Base-by-base conservation (phyloP, 768 basidiomycete genomes). In the Polyporus arcularius region DNA sequence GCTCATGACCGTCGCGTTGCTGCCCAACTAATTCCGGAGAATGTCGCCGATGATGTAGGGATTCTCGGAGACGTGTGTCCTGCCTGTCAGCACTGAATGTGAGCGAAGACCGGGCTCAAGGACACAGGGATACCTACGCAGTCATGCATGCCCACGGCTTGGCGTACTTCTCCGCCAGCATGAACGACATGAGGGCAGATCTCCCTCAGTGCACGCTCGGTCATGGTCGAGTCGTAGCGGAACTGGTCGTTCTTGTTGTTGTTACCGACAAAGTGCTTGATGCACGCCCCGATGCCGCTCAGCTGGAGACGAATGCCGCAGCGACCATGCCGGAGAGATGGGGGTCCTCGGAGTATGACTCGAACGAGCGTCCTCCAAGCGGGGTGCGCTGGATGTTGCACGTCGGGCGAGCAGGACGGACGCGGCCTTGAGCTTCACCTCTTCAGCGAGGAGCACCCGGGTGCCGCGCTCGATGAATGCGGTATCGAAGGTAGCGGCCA, bases 321-420 rank as follows among this genome's bases (percentile, higher is more conserved):
- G 89, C 83, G n/a, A 90, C 80, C 63, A 82, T 76, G 8, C 91
- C 92, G 7, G 88, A 89, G 5, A 93, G 78, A 60, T 82, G 74
- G 0, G 91, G 90, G 63, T 93, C 90, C 67, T 92, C 89, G 0
- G 90, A 88, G 73, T 90, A 91, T 55, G 85, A 86, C 68, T 91
- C 90, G 65, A 91, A 90, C 60, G 71, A 66, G 18, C 65, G 78
- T 31, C 89, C 89, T 10, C 89, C 89, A 9, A 90, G 81, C 26
- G 89, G 89, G 67, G 79, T 88, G 35, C 92, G 83, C 72, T 92
- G 92, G 51, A 90, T 92, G 70, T 94, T 94, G 70, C 88, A 89
- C 0, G 92, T 94, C 0, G 92, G 92, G 0, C 92, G n/a, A 93
- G 82, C 32, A 91, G 76, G 2, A 90, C 72, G 14, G 87, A 86